Evolutionary conservation across 2,329 filamentous ascomycete genomes (phyloP), one percentile per base, ranked within the genome.

Genomic region (Microsporum audouinii): DNA sequence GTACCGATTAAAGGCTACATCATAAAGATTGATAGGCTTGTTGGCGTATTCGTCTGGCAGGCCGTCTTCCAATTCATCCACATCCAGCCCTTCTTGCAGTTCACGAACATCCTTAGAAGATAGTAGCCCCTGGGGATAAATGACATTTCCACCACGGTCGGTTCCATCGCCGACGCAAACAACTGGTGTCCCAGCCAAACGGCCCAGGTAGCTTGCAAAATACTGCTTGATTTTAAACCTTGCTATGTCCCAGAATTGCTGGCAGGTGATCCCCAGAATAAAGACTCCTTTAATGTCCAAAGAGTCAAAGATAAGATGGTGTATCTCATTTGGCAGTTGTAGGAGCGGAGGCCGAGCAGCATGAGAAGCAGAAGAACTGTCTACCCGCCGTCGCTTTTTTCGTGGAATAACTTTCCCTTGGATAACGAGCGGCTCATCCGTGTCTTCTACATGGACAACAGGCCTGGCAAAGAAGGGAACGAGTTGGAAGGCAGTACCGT

Each of bases 171-270:
- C 68, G 2, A 69, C 64, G 31, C 66, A 71, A 31, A 72, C 65
- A 7, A 73, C 66, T 14, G 65, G 66, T 60, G 67, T 65, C 2
- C 69, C 68, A 6, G 70, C 68, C 70, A 69, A 73, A 38, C 23
- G 47, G 7, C 67, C 68, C 7, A 71, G 49, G 12, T 63, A 63
- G n/a, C 62, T 57, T 10, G 62, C 43, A 58, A 66, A 69, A 60
- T 66, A 61, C 10, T 61, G 60, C 29, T 64, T 61, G 34, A 67
- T 65, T 27, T 64, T 57, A 10, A 58, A 34, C 5, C 64, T 61
- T 7, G 29, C n/a, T 31, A 41, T 34, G 23, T 5, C 34, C 66
- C 66, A 68, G 17, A 68, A 64, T 38, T 63, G 63, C 38, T 60
- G 61, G 60, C 63, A 66, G 14, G 60, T 63, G 10, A 67, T 59